Base-by-base conservation (phyloP, 257 asterid species). In the Solanum clarkiae region DNA sequence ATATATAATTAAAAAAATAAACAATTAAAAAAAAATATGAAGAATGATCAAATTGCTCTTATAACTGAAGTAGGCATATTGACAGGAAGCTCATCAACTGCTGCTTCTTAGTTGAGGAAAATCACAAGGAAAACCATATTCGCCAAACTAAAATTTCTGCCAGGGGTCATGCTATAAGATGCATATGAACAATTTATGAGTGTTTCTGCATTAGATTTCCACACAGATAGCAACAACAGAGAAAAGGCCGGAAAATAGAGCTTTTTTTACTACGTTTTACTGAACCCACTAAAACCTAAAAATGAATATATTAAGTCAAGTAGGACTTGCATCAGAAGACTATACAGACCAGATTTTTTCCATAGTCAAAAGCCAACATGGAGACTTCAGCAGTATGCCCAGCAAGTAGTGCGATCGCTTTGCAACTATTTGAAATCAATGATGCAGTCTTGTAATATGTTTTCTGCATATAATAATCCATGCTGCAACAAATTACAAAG, bases 391-490 rank as follows among this genome's bases (percentile, higher is more conserved):
- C 83, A 77, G 97, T 90, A 87, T 97, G 98, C 36, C 99, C 99
- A 74, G 97, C 97, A 88, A 97, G 97, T 86, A 96, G 94, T 62
- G 98, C 96, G 82, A 95, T 91, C 10, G 99, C 92, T 88, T 97
- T 93, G 90, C 98, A 94, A 88, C 99, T 97, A 89, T 94, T 97
- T 87, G 98, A 95, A 90, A 97, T 94, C 90, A 97, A 85, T 44
- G 99, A 97, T 45, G 98, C 98, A 53, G 99, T 95, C 91, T 97
- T 97, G 87, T 93, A 95, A 91, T 93, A 95, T 57, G 99, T 95
- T 94, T 97, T 95, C 89, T 95, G 97, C 99, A 97, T 92, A 88
- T 97, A 97, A 91, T 95, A 93, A 40, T 97, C 98, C 99, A 97
- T 97, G 92, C 99, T 70, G 80, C 80, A 40, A 70, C 15, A 70